A percentile compares a stretch with the other conserved stretches of the same genome.
Conservation (phyloP, 371 early-diverging fungal genomes). For the Zopfochytrium polystomum region DNA sequence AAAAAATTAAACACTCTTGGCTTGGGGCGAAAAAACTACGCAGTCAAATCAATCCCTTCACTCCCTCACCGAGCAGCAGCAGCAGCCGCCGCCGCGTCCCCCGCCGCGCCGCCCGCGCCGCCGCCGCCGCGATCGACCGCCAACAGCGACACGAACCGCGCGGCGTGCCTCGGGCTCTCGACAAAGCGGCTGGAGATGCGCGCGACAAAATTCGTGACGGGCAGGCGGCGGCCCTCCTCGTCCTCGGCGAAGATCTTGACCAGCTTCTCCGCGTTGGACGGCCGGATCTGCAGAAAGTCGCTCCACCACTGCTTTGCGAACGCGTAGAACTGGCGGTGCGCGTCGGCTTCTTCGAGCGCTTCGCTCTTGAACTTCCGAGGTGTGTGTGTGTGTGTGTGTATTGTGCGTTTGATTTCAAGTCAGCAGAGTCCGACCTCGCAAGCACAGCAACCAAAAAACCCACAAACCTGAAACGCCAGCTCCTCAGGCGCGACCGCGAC, state of each 20-base stretch:
- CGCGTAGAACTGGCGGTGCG: slow-evolving; percentile 25
- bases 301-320: slow-evolving; percentile 44
- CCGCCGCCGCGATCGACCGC: no score
- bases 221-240: slow-evolving; percentile 24
- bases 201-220: slow-evolving; percentile 34
- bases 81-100: no score
- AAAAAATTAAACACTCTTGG: no score
- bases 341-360: slow-evolving; percentile 22
- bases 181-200: slow-evolving; percentile 26
- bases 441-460: no score
- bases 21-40: no score
- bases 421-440: no score
- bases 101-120: no score
- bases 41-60: no score
- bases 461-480: slow-evolving; percentile 23
- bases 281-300: slow-evolving; percentile 38
- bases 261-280: slow-evolving; percentile 26
- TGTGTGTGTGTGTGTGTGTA: no score
- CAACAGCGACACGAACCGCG: slow-evolving; percentile 39
- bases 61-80: no score
- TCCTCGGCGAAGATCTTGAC: slow-evolving; percentile 40
- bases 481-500: slow-evolving; percentile 14
- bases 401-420: no score
- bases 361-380: no score
- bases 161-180: slow-evolving; percentile 37